Base-by-base conservation (phyloP, 2,329 filamentous ascomycete genomes). In the Fusarium oxysporum region DNA sequence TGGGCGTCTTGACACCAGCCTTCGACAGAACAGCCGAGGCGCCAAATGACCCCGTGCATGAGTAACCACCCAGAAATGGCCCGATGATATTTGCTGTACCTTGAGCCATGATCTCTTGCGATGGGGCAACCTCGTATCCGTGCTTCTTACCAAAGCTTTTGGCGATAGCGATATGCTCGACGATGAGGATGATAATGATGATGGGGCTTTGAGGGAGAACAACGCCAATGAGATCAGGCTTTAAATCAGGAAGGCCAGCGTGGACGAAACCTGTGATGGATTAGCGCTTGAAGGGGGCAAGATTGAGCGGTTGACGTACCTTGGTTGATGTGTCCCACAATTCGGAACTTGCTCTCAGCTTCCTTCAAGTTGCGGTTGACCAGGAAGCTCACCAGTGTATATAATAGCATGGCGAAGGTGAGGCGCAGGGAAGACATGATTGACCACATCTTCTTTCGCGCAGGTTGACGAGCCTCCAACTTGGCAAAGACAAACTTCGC, bases 1-100 rank as follows among this genome's bases (percentile, higher is more conserved):
- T 85, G 0, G 93, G 93, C 1, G 93, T 96, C 44, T 92, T 89
- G 8, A 95, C 93, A 72, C 93, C 93, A 57, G 93, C 92, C 81
- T 96, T 96, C 7, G 93, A 93, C 77, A 96, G 93, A 79, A 96
- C 94, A 43, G 93, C 93, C 3, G 93, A 96, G 21, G 93, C 90
- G 17, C 85, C 85, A 76, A 88, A 88, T 0, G 86, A 87, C 5
- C 83, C 83, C 0, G 83, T 85, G 69, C 83, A 83, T 13, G 83
- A 79, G 53, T 85, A 85, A 6, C 82, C 84, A 8, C 92, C 92
- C 4, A 95, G 82, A 81, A 95, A 94, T 5, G 92, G 92, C 11
- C 92, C 92, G 6, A 95, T 85, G 8, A 95, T 81, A 75, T 96
- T 96, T 37, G 89, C 90, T 6, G 94, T 89, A 40, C 93, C 93